These are phyloP conservation scores for Lasiosphaeriaceae sp. DNA, from an alignment of 495 filamentous ascomycete species.

Conservation along the genomic window DNA sequence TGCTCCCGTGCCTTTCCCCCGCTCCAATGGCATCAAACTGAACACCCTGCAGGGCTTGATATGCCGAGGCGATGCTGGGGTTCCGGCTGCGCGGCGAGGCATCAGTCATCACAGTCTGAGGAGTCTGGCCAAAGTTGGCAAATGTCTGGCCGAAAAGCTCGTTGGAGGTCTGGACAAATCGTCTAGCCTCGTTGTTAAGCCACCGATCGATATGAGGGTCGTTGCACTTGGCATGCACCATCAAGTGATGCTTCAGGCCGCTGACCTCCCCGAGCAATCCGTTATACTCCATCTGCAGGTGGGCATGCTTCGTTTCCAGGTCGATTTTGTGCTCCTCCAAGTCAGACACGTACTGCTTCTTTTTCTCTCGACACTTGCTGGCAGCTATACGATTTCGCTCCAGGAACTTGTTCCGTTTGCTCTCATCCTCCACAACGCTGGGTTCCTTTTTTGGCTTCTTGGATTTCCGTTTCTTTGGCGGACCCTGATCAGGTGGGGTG, in stretches of 20 bases:
- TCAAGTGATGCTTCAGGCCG: conserved; percentile 53
- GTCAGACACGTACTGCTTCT: conserved; percentile 68
- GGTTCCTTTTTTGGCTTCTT: conserved; percentile 14
- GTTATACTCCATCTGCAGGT: conserved; percentile 36
- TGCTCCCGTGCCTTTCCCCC: conserved; percentile 20
- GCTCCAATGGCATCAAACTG: conserved; percentile 13
- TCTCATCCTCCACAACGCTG: conserved; percentile 16
- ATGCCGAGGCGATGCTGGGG: conserved; percentile 19
- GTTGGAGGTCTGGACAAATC: conserved; percentile 33
- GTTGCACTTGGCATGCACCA: conserved; percentile 57
- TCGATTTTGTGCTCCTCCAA: conserved; percentile 48
- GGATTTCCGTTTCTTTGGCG: conserved; percentile 15
- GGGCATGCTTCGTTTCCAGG: conserved; percentile 34
- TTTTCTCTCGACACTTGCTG: conserved; percentile 83
- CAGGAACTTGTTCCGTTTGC: conserved; percentile 51
- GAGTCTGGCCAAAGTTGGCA: conserved; percentile 13
- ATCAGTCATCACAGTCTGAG: background rate
- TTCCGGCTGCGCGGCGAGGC: conserved; percentile 19
- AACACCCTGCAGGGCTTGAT: conserved; percentile 13
- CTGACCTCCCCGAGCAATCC: conserved; percentile 45
- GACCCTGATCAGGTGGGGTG: conserved; percentile 21
- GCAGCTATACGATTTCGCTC: conserved; percentile 82
- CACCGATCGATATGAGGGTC: conserved; percentile 47
- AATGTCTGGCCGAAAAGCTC: conserved; percentile 29
- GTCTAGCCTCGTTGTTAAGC: conserved; percentile 42